Conservation (phyloP, 306 rosid species). For the Urtica urens region DNA sequence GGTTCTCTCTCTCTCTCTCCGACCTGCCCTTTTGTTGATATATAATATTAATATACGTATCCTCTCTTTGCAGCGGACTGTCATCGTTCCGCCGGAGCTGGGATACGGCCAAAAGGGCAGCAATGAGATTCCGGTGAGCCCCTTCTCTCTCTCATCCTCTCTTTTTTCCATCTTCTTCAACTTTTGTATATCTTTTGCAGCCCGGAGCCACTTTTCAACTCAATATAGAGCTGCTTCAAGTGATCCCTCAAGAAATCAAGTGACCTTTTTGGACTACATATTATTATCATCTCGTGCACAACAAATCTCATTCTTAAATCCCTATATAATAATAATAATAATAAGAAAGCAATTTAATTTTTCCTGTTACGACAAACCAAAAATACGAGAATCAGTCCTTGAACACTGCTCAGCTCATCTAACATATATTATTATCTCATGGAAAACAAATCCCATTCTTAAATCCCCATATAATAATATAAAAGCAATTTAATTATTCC, state of each 20-base stretch:
- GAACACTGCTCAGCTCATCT: too few species aligned
- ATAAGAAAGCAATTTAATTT: too few species aligned
- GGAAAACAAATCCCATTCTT: neutral
- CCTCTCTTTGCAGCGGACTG: slow-evolving; percentile 53
- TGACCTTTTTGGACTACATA: slow-evolving; percentile 17
- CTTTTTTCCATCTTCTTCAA: neutral
- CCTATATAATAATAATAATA: too few species aligned
- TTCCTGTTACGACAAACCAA: too few species aligned
- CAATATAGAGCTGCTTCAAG: slow-evolving; percentile 71
- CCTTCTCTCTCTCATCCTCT: slow-evolving; percentile 3
- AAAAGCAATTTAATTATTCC: too few species aligned
- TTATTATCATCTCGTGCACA: neutral
- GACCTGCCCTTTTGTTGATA: neutral
- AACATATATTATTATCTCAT: too few species aligned
- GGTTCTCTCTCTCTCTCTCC: slow-evolving; percentile 23
- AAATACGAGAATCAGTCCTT: too few species aligned
- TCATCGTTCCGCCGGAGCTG: slow-evolving; percentile 72
- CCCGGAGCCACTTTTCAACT: slow-evolving; percentile 88
- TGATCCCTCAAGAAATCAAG: slow-evolving; percentile 30
- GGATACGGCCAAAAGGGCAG: slow-evolving; percentile 78
- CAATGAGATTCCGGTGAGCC: slow-evolving; percentile 81
- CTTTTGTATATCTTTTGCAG: slow-evolving; percentile 33
- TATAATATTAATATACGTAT: too few species aligned
- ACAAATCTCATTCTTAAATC: neutral
- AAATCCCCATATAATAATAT: too few species aligned